Conservation (phyloP, 108 stramenopile species). For the Chaetoceros tenuissimus region DNA sequence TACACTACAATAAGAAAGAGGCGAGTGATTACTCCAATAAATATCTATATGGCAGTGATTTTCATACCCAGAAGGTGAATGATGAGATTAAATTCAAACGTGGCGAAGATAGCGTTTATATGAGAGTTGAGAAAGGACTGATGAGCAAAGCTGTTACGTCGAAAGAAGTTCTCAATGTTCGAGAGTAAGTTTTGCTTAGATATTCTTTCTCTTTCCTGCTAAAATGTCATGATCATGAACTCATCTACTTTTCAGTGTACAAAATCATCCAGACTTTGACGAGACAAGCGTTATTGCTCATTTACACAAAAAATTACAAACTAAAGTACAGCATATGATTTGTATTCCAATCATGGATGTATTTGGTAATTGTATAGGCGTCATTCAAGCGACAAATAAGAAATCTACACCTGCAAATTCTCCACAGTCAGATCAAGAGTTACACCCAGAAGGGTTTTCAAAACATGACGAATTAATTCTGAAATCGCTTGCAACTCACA, state of each 20-base stretch:
- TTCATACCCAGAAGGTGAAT: not conserved
- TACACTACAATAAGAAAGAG: not conserved
- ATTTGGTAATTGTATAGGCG: conserved; percentile 41
- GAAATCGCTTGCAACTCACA: conserved; percentile 40
- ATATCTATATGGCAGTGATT: conserved; percentile 48
- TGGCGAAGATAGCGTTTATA: conserved; percentile 5
- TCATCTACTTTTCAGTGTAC: too few species aligned
- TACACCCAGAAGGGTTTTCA: conserved; percentile 27
- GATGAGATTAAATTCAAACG: not conserved
- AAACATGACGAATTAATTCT: conserved; percentile 43
- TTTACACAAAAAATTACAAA: too few species aligned
- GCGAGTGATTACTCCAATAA: conserved; percentile 24
- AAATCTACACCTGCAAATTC: conserved; percentile 6
- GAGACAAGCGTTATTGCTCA: too few species aligned
- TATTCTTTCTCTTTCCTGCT: conserved; percentile 1
- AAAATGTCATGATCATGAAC: too few species aligned
- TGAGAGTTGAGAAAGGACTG: conserved; percentile 45
- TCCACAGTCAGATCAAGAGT: not conserved
- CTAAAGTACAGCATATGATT: conserved; percentile 15
- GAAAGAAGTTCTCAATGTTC: conserved; percentile 42
- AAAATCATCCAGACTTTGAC: conserved; percentile 8
- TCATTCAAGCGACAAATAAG: conserved; percentile 62
- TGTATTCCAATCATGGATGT: conserved; percentile 52
- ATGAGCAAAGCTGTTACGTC: conserved; percentile 40
- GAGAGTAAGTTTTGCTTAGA: conserved; percentile 7